Conservation (phyloP, 2,329 filamentous ascomycete genomes). For the Neodidymelliopsis sp. region DNA sequence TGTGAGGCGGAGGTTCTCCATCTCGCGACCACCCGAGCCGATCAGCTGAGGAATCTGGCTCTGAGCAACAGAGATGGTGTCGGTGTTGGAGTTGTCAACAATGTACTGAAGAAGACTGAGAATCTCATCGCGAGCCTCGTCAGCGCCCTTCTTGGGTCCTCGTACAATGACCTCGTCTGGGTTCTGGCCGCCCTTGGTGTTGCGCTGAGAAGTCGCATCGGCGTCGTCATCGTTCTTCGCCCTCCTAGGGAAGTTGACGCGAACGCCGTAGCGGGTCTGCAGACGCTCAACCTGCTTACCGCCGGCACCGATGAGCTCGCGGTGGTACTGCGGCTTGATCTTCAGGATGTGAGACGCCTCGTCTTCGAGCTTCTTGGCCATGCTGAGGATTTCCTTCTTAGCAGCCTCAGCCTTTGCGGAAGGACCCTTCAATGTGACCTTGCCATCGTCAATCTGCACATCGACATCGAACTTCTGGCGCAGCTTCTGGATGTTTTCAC, state of each 20-base stretch:
- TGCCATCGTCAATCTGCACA: constrained; percentile 91
- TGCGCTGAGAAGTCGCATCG: constrained; percentile 68
- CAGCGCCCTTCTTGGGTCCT: constrained; percentile 90
- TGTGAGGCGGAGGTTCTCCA: constrained; percentile 85
- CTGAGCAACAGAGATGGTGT: constrained; percentile 83
- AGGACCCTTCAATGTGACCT: constrained; percentile 94
- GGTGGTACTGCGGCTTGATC: constrained; percentile 92
- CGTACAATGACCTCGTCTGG: constrained; percentile 90
- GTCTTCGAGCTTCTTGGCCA: constrained; percentile 86
- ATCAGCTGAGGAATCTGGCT: constrained; percentile 94
- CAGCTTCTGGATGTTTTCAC: constrained; percentile 73
- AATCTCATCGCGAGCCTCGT: constrained; percentile 90
- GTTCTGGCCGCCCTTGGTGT: constrained; percentile 70
- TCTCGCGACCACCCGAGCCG: constrained; percentile 85
- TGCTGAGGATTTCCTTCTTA: constrained; percentile 78
- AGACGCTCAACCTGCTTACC: constrained; percentile 90
- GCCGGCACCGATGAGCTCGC: constrained; percentile 88
- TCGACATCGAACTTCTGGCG: constrained; percentile 75
- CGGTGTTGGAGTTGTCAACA: constrained; percentile 83
- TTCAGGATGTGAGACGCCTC: constrained; percentile 87
- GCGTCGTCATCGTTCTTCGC: constrained; percentile 73
- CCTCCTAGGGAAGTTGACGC: constrained; percentile 91
- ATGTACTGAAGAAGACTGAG: constrained; percentile 87
- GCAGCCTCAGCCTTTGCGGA: constrained; percentile 92
- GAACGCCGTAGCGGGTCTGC: constrained; percentile 90